Evolutionary conservation across 495 filamentous ascomycete genomes (phyloP).

Genomic region (Podospora comata): DNA sequence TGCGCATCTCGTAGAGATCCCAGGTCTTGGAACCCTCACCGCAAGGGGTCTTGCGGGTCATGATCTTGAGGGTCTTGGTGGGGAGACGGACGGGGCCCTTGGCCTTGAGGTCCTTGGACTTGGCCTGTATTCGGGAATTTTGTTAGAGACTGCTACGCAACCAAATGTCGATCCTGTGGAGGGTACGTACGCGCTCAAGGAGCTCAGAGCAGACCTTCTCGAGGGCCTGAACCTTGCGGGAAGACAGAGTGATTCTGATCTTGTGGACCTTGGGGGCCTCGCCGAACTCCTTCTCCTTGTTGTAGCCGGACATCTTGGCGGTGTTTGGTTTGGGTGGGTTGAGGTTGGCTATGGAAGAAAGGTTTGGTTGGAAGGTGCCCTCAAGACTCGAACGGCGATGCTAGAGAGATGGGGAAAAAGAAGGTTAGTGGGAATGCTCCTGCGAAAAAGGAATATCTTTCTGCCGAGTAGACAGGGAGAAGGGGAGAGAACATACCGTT

Average conservation of each 20-base stretch:
- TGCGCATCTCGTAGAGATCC: constrained; percentile 99
- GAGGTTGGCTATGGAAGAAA: constrained; percentile 28
- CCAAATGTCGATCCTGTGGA: not conserved
- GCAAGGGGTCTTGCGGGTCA: constrained; percentile 71
- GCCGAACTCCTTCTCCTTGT: constrained; percentile 89
- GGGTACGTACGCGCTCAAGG: constrained; percentile 69
- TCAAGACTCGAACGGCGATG: constrained; percentile 64
- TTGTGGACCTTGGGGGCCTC: constrained; percentile 39
- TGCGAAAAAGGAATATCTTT: not conserved
- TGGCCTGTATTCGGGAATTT: constrained; percentile 49
- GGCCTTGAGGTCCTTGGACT: constrained; percentile 96
- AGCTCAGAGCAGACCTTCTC: constrained; percentile 99
- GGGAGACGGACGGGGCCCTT: constrained; percentile 99
- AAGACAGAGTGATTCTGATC: constrained; percentile 80
- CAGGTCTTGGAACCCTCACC: constrained; percentile 99
- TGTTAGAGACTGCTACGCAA: not conserved
- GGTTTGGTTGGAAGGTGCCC: constrained; percentile 31
- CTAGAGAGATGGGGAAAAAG: not conserved
- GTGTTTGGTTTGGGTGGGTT: constrained; percentile 20
- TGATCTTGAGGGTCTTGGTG: constrained; percentile 95
- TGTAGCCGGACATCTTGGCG: constrained; percentile 88
- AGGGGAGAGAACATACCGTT: constrained; percentile 36
- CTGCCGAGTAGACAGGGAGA: not conserved
- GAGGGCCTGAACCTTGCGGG: constrained; percentile 84
- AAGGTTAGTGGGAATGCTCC: not conserved